These are phyloP conservation scores for Lactifluus echinatus DNA, from an alignment of 768 basidiomycete genomes.

Conservation along the genomic window DNA sequence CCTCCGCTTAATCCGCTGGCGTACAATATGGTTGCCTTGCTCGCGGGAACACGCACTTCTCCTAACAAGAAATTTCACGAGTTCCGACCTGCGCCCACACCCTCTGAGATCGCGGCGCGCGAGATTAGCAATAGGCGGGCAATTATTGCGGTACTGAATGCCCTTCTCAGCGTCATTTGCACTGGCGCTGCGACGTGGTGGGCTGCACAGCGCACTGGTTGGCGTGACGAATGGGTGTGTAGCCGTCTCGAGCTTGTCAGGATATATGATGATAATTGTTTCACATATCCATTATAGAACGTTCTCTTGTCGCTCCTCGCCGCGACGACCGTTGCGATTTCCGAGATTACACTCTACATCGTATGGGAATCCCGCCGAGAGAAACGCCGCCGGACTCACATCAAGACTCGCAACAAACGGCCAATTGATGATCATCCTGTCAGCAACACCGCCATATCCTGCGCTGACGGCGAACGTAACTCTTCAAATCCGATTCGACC, in stretches of 20 bases:
- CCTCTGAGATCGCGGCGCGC: constrained; percentile 40
- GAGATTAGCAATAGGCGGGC: constrained; percentile 51
- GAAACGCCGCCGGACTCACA: not conserved
- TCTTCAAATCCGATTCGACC: not conserved
- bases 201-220: constrained; percentile 53
- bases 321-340: constrained; percentile 56
- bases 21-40: constrained; percentile 64
- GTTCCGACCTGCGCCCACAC: constrained; percentile 33
- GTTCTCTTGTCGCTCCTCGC: constrained; percentile 53
- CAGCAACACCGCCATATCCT: not conserved
- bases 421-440: not conserved
- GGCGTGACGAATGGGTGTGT: constrained; percentile 73
- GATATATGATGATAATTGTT: not conserved
- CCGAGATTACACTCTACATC: constrained; percentile 62
- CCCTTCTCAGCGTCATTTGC: constrained; percentile 56
- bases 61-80: constrained; percentile 62
- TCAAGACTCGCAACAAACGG: not conserved
- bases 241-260: not conserved
- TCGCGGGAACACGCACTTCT: constrained; percentile 72
- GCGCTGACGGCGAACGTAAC: not conserved
- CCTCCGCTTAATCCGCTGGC: constrained; percentile 42
- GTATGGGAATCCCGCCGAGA: constrained; percentile 53
- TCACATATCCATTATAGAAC: constrained; percentile 26
- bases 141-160: constrained; percentile 63
- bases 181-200: constrained; percentile 66